Evolutionary conservation across 768 basidiomycete genomes (phyloP), one percentile per base, ranked within the genome.

Genomic region (Trametes coccinea): DNA sequence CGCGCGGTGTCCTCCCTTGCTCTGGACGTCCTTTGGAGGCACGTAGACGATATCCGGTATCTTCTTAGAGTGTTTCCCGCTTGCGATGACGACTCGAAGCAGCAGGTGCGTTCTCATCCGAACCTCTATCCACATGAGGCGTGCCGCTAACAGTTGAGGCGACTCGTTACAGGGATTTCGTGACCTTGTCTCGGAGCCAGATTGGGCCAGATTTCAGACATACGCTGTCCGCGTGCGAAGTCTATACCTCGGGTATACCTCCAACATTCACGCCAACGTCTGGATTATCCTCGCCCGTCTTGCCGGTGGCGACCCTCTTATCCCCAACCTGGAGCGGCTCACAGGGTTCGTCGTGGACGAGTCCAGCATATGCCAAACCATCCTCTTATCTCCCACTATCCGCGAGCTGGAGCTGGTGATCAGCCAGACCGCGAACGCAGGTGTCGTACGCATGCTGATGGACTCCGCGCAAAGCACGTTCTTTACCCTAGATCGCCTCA

Each of bases 141-240:
- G 22, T 22, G 22, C 22, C 22, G 22, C 22, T 22, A 22, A 22
- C 22, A 22, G 22, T 22, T 22, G 22, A 22, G 22, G 22, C 22
- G 22, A 22, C 22, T 22, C 22, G 22, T 22, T 22, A 22, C 16
- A 58, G 56, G 31, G 39, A 11, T 58, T 58, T 29, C 16, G 8
- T 3, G 56, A 50, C 46, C 13, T 10, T 1, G 22, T 60, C 51
- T 37, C 33, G 7, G 43, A 46, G 2, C 22, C 16, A 1, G 43
- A 53, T 9, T 60, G 59, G 59, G 9, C 34, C 29, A 33, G 45
- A 7, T 60, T 53, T n/a, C 34, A 53, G 16, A 30, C 14, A 16
- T 53, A 53, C 16, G 51, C 51, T 1, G 5, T 13, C 8, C 44
- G 59, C 52, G 51, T 60, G 51, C 59, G 51, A 5, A 44, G n/a